Conservation (phyloP, 1,284 basidiomycete species). For the Leccinum ponderosum region DNA sequence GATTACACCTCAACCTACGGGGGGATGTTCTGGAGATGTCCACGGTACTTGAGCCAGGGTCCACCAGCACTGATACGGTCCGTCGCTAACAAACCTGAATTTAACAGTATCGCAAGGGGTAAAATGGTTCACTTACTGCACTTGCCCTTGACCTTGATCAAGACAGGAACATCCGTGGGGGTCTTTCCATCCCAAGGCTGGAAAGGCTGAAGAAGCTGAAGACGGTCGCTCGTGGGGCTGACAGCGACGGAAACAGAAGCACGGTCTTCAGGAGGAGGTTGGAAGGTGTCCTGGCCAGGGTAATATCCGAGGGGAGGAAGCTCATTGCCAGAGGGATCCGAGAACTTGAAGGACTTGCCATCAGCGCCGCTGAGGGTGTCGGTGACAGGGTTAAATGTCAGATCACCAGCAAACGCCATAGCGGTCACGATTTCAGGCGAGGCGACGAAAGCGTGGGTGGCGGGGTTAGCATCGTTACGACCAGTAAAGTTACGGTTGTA, state of each 20-base stretch:
- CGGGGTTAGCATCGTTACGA: constrained; percentile 99
- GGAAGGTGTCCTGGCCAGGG: constrained; percentile 96
- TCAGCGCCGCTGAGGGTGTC: constrained; percentile 87
- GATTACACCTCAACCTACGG: not conserved
- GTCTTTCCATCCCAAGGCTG: constrained; percentile 92
- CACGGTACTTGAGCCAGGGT: not conserved
- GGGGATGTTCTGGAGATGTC: not conserved
- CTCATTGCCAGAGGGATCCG: constrained; percentile 86
- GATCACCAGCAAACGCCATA: constrained; percentile 91
- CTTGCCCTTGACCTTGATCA: constrained; percentile 99
- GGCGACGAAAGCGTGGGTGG: constrained; percentile 98
- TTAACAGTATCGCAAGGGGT: not conserved
- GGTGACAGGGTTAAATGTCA: constrained; percentile 96
- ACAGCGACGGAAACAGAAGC: constrained; percentile 86
- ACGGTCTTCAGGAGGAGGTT: constrained; percentile 89
- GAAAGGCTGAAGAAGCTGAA: constrained; percentile 94
- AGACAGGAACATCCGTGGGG: constrained; percentile 84
- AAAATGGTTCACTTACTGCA: constrained; percentile 66
- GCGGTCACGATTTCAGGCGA: constrained; percentile 99
- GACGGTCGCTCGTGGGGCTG: constrained; percentile 87
- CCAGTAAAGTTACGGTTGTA: constrained; percentile 99
- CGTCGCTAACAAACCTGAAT: not conserved
- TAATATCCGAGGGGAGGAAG: constrained; percentile 96
- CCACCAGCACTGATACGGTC: not conserved
- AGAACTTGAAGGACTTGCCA: constrained; percentile 98